These are phyloP conservation scores for Mariannaea sp. DNA, from an alignment of 2,329 filamentous ascomycete species.

Conservation along the genomic window DNA sequence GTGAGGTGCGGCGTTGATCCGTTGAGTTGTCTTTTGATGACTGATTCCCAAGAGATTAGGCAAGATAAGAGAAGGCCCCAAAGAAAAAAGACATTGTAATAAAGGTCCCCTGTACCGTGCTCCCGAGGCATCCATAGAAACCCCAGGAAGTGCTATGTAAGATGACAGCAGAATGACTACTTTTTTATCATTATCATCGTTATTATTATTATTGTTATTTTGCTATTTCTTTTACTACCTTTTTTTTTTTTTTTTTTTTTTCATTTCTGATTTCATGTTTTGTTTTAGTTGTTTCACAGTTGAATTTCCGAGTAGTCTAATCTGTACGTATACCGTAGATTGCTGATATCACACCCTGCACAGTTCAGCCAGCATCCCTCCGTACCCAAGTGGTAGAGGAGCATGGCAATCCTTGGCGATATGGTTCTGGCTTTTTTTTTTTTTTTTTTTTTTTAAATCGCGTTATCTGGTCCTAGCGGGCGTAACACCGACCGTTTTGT, in stretches of 20 bases:
- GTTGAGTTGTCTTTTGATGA: slow-evolving; percentile 8
- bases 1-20: slow-evolving; percentile 11
- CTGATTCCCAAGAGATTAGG: slow-evolving; percentile 13
- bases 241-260: no score
- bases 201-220: no score
- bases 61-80: slow-evolving; percentile 5
- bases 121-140: no score
- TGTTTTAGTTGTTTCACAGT: neutral
- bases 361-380: neutral
- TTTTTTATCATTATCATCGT: neutral
- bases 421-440: slow-evolving; percentile 1
- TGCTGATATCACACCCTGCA: neutral
- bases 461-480: slow-evolving; percentile 3
- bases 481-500: slow-evolving; percentile 13
- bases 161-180: slow-evolving; percentile 4
- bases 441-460: no score
- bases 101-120: no score
- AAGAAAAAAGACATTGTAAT: no score
- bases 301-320: no score
- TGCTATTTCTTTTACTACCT: no score
- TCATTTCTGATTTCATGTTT: no score
- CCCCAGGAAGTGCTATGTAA: no score
- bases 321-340: no score
- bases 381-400: no score
- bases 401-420: slow-evolving; percentile 13